phyloP scores from a whole-genome alignment of 2,329 filamentous ascomycete species.

The Cryphonectria naterciae region DNA sequence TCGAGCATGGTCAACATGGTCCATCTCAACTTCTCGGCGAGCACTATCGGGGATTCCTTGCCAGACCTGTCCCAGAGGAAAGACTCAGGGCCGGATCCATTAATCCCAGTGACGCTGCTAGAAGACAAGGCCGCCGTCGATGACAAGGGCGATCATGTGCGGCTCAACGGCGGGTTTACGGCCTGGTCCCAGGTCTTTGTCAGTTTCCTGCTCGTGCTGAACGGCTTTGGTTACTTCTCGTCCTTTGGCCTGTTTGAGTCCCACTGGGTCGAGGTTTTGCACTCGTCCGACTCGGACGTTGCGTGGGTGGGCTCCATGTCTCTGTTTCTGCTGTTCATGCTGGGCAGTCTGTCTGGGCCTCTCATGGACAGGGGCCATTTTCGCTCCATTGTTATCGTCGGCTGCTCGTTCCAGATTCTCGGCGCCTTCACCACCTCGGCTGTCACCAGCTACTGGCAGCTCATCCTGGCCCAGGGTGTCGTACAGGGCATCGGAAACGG shows the following conservation, averaged over 20 bases:
- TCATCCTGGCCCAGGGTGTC: conserved; percentile 59
- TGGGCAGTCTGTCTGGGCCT: conserved; percentile 57
- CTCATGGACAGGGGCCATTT: conserved; percentile 59
- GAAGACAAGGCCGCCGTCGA: not conserved
- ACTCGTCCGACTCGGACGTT: conserved; percentile 48
- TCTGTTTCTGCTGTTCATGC: conserved; percentile 58
- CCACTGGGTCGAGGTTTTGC: conserved; percentile 50
- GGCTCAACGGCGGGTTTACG: conserved; percentile 48
- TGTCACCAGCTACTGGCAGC: conserved; percentile 56
- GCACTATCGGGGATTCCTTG: not conserved
- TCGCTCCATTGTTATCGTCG: conserved; percentile 45
- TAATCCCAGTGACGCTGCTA: not conserved
- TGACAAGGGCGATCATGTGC: not conserved
- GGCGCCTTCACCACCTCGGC: conserved; percentile 53
- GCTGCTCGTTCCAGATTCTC: conserved; percentile 46
- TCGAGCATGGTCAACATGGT: not conserved
- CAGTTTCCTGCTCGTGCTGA: conserved; percentile 52
- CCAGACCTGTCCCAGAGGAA: not conserved
- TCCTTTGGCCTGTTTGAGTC: conserved; percentile 60
- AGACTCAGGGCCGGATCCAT: not conserved
- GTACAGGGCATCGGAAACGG: conserved; percentile 62
- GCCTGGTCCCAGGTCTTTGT: conserved; percentile 49
- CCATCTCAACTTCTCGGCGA: not conserved
- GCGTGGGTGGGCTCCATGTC: conserved; percentile 61
- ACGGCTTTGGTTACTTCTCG: conserved; percentile 59